phyloP scores from a whole-genome alignment of 139 green algal species.

The Closterium sp. region DNA sequence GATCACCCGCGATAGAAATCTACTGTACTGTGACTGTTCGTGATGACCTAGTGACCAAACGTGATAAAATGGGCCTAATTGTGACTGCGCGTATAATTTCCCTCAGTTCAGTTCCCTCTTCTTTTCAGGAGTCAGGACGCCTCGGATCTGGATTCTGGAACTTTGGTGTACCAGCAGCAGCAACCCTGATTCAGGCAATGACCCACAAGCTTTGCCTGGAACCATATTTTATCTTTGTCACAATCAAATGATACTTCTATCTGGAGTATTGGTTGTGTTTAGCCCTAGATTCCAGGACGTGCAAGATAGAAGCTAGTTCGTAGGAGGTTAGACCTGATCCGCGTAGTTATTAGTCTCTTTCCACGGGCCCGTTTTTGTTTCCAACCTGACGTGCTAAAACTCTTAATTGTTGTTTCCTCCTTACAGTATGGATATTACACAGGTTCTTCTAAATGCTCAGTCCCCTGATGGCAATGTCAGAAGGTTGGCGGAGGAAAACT shows the following conservation, averaged over 20 bases:
- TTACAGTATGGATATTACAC: conserved; percentile 44
- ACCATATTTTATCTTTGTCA: no score
- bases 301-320: not conserved
- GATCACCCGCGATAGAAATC: no score
- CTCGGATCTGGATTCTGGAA: not conserved
- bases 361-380: not conserved
- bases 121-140: not conserved
- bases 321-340: not conserved
- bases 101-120: not conserved
- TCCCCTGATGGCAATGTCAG: conserved; percentile 68
- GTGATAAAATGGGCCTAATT: no score
- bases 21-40: no score
- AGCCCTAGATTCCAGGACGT: not conserved
- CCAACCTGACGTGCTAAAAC: not conserved
- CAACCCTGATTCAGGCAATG: no score
- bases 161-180: not conserved
- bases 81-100: no score
- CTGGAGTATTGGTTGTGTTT: not conserved
- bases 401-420: not conserved
- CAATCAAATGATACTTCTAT: not conserved
- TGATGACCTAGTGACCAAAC: no score
- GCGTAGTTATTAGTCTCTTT: not conserved
- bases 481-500: conserved; percentile 73
- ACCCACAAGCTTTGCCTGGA: no score
- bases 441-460: conserved; percentile 64